Percentiles rank a stretch among this genome's conserved stretches.
These are phyloP conservation scores for Boletus huronensis DNA, from an alignment of 768 basidiomycete genomes.

Conservation along the genomic window DNA sequence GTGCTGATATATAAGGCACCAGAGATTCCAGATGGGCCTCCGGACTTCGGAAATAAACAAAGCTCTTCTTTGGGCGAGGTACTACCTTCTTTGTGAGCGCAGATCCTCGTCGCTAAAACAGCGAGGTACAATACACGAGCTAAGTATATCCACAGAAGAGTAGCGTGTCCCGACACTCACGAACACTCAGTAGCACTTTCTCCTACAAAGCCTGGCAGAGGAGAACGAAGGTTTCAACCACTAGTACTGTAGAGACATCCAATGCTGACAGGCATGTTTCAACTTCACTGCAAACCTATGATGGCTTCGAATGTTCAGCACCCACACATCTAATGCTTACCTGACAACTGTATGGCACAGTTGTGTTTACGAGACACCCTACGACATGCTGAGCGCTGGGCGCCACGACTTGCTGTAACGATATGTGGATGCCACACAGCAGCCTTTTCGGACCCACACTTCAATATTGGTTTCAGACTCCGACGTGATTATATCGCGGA, in stretches of 20 bases:
- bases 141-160: neutral
- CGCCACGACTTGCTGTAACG: neutral
- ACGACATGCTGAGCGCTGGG: neutral
- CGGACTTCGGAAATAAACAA: neutral
- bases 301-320: neutral
- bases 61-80: neutral
- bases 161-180: too few relatives aligned
- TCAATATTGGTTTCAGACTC: too few relatives aligned
- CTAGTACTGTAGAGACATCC: neutral
- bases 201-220: neutral
- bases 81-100: constrained; percentile 6
- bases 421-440: neutral
- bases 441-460: neutral
- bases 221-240: neutral
- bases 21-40: neutral
- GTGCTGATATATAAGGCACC: neutral
- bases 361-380: neutral
- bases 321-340: too few relatives aligned
- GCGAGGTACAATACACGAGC: neutral
- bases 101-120: neutral
- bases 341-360: neutral
- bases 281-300: neutral
- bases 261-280: too few relatives aligned
- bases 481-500: neutral
- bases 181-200: neutral